Evolutionary conservation across 768 basidiomycete genomes (phyloP).

Genomic region (Hydnomerulius pinastri): DNA sequence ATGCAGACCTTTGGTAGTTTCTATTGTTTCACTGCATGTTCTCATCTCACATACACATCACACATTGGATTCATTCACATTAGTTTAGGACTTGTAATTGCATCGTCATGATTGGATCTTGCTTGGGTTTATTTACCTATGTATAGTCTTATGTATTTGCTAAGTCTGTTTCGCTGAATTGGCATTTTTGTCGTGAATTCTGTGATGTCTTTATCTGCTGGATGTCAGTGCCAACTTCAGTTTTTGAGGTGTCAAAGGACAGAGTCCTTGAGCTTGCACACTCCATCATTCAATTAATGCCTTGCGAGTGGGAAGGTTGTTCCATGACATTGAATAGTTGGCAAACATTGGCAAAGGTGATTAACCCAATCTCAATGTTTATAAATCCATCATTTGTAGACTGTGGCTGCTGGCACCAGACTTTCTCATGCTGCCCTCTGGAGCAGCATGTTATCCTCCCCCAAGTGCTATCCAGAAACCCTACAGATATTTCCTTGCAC

Average conservation of each 20-base stretch:
- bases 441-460: background rate
- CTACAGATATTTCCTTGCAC: constrained; percentile 16
- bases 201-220: background rate
- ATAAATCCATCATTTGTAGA: background rate
- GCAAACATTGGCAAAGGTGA: constrained; percentile 31
- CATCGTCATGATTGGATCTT: too few species aligned
- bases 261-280: constrained; percentile 22
- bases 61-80: too few species aligned
- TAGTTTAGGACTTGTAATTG: too few species aligned
- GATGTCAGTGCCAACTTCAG: constrained; percentile 16
- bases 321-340: constrained; percentile 29
- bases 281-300: constrained; percentile 23
- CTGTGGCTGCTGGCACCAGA: constrained; percentile 6
- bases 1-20: constrained; percentile 66
- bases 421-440: background rate
- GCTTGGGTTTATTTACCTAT: constrained; percentile 12
- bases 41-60: too few species aligned
- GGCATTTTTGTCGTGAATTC: too few species aligned
- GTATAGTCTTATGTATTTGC: constrained; percentile 5
- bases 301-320: constrained; percentile 33
- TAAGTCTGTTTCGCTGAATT: too few species aligned
- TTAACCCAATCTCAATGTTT: constrained; percentile 9
- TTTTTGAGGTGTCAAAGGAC: constrained; percentile 23
- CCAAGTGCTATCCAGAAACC: constrained; percentile 7
- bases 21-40: background rate